phyloP scores from a whole-genome alignment of 164 flowering plant genomes.

The Vitis amurensis region DNA sequence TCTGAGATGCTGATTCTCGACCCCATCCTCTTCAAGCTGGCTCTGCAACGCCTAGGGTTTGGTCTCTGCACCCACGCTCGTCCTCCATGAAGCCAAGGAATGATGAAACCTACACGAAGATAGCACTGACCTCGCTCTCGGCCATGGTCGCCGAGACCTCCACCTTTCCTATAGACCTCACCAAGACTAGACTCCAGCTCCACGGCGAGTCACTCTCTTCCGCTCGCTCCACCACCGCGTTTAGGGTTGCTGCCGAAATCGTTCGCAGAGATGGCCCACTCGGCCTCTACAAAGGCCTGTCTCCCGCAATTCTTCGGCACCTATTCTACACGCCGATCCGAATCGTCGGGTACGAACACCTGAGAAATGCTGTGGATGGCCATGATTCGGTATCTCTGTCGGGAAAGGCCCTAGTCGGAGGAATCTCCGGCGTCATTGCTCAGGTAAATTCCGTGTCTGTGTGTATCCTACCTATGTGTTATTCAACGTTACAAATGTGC shows the following conservation, averaged over 20 bases:
- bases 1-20: no score
- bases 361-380: slow-evolving; percentile 33
- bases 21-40: neutral
- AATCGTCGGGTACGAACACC: slow-evolving; percentile 72
- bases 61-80: neutral
- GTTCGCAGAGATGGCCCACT: slow-evolving; percentile 41
- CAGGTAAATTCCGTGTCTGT: slow-evolving; percentile 47
- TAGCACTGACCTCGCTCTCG: slow-evolving; percentile 56
- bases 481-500: no score
- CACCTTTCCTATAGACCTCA: slow-evolving; percentile 83
- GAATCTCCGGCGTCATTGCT: slow-evolving; percentile 75
- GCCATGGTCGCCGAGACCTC: slow-evolving; percentile 81
- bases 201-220: slow-evolving; percentile 33
- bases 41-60: neutral
- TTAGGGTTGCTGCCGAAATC: slow-evolving; percentile 48
- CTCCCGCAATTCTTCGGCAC: slow-evolving; percentile 77
- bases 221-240: slow-evolving; percentile 42
- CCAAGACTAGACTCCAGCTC: slow-evolving; percentile 83
- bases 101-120: slow-evolving; percentile 25
- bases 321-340: slow-evolving; percentile 84
- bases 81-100: slow-evolving; percentile 18
- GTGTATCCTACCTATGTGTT: no score
- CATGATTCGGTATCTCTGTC: slow-evolving; percentile 36
- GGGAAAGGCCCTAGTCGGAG: slow-evolving; percentile 64
- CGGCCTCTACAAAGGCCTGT: slow-evolving; percentile 74